Evolutionary conservation across 2,329 filamentous ascomycete genomes (phyloP).

Genomic region (Sarocladiaceae sp.): DNA sequence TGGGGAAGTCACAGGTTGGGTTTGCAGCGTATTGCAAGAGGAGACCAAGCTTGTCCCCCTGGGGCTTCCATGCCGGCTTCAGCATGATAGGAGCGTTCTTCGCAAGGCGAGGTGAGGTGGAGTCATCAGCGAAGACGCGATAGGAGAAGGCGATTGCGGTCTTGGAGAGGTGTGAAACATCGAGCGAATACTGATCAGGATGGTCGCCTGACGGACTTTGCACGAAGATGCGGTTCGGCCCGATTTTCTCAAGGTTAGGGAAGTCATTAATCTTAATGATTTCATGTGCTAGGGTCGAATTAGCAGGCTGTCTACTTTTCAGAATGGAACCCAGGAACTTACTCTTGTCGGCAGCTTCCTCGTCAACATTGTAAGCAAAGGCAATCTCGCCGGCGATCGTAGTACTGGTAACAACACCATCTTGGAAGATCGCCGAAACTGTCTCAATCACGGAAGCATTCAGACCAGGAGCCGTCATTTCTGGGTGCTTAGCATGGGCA

Average conservation of each 20-base stretch:
- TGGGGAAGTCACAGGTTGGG: conserved; percentile 51
- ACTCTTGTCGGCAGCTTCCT: conserved; percentile 43
- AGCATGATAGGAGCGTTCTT: conserved; percentile 69
- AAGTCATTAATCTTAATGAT: conserved; percentile 86
- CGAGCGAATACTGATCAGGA: conserved; percentile 75
- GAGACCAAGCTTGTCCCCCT: conserved; percentile 80
- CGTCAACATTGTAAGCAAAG: conserved; percentile 66
- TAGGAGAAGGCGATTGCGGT: conserved; percentile 89
- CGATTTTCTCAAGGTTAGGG: conserved; percentile 81
- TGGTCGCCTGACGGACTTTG: conserved; percentile 60
- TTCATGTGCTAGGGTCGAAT: conserved; percentile 44
- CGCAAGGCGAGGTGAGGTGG: conserved; percentile 36
- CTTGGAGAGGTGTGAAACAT: conserved; percentile 67
- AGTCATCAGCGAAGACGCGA: conserved; percentile 69
- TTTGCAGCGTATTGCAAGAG: conserved; percentile 83
- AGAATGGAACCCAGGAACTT: conserved; percentile 25
- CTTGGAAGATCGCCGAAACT: conserved; percentile 79
- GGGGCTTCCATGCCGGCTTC: conserved; percentile 75
- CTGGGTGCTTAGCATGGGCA: conserved; percentile 72
- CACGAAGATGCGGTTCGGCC: conserved; percentile 89
- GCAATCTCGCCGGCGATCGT: conserved; percentile 86
- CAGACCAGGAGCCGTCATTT: conserved; percentile 73
- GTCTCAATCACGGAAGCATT: conserved; percentile 90
- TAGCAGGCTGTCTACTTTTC: neutral
- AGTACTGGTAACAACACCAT: conserved; percentile 64